phyloP scores from a whole-genome alignment of 1,284 basidiomycete genomes.

The Apiotrichum siamense region DNA sequence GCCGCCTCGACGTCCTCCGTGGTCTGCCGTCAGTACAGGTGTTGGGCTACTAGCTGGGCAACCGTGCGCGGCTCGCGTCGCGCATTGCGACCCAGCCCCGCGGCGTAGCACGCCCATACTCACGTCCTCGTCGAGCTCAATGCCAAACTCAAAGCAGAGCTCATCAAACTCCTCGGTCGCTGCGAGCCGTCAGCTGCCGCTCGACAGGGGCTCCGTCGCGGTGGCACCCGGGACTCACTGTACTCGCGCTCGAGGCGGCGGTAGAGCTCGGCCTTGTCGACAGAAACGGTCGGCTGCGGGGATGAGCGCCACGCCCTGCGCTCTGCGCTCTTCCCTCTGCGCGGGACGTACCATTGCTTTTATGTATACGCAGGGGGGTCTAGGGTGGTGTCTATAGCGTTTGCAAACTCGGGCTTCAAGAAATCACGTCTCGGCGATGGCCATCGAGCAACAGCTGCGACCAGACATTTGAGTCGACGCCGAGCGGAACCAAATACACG shows the following conservation, averaged over 20 bases:
- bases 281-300: constrained; percentile 75
- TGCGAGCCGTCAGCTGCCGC: constrained; percentile 48
- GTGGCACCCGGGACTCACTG: constrained; percentile 52
- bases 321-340: too few relatives aligned
- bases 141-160: constrained; percentile 93
- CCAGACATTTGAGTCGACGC: too few relatives aligned
- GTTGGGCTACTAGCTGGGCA: too few relatives aligned
- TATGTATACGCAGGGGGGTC: not conserved
- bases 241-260: constrained; percentile 76
- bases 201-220: too few relatives aligned
- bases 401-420: too few relatives aligned
- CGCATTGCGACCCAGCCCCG: too few relatives aligned
- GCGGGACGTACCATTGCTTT: not conserved
- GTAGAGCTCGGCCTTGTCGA: constrained; percentile 94
- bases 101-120: constrained; percentile 40
- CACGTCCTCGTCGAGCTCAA: constrained; percentile 96
- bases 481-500: too few relatives aligned
- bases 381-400: not conserved
- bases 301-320: not conserved
- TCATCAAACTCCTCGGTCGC: constrained; percentile 91
- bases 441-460: too few relatives aligned
- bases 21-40: constrained; percentile 54
- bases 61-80: not conserved
- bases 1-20: constrained; percentile 78
- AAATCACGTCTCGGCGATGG: not conserved